A percentile compares a stretch with the other conserved stretches of the same genome.
phyloP scores from a whole-genome alignment of 2,329 filamentous ascomycete genomes.

The Fusarium compactum region DNA sequence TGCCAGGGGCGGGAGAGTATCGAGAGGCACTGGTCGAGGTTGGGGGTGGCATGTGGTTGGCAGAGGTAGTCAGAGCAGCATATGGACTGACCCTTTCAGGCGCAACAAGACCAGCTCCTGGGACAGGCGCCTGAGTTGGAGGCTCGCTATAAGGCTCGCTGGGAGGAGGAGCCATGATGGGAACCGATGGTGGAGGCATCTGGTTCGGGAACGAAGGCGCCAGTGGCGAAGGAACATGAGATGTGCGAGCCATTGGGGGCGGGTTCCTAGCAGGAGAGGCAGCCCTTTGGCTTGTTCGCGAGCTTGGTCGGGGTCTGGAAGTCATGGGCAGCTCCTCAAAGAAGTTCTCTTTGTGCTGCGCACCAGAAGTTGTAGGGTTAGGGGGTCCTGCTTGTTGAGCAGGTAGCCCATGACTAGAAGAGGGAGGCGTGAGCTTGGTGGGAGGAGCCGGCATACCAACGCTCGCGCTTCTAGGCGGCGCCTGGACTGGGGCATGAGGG shows the following conservation, averaged over 20 bases:
- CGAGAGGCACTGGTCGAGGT: conserved; percentile 56
- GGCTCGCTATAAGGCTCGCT: conserved; percentile 25
- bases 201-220: conserved; percentile 39
- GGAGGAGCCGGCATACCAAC: conserved; percentile 56
- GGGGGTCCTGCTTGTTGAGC: conserved; percentile 49
- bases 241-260: conserved; percentile 43
- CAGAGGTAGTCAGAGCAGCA: conserved; percentile 57
- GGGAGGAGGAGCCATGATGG: conserved; percentile 18
- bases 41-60: conserved; percentile 49
- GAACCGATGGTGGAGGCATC: conserved; percentile 37
- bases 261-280: conserved; percentile 57
- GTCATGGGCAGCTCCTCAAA: conserved; percentile 81
- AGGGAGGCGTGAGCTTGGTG: conserved; percentile 48
- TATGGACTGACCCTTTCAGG: conserved; percentile 67
- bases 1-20: conserved; percentile 70
- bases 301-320: conserved; percentile 70
- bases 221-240: conserved; percentile 46
- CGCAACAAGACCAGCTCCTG: conserved; percentile 60
- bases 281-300: conserved; percentile 62
- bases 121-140: conserved; percentile 22
- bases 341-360: conserved; percentile 68
- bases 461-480: conserved; percentile 71
- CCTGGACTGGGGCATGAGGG: conserved; percentile 55
- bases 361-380: conserved; percentile 53
- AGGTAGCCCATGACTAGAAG: conserved; percentile 51